A percentile compares a stretch with the other conserved stretches of the same genome.
Evolutionary conservation across 768 basidiomycete species (phyloP).

Genomic region (Mycena rebaudengoi): DNA sequence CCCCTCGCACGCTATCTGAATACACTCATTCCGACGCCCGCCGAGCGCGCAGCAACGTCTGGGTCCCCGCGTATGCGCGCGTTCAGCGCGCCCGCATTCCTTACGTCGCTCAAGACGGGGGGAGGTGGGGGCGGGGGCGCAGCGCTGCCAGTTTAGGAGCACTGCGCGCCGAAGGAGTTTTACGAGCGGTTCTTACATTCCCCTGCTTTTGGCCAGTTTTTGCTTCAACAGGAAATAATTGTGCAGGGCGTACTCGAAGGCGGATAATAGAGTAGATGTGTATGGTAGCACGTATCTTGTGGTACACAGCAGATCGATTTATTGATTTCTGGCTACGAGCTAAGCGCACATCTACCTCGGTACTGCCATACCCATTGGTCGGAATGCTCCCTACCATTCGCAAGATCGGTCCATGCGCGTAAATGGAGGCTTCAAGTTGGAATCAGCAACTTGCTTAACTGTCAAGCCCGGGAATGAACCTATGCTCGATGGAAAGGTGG

Average conservation of each 20-base stretch:
- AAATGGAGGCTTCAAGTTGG: no score
- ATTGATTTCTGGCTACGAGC: no score
- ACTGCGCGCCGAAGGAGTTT: conserved; percentile 70
- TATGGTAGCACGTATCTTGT: no score
- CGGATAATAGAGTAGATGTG: no score
- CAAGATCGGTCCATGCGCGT: no score
- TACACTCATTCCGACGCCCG: conserved; percentile 80
- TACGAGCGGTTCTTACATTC: conserved; percentile 82
- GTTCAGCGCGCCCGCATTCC: conserved; percentile 74
- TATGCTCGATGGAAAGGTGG: no score
- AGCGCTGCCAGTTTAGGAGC: conserved; percentile 78
- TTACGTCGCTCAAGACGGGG: conserved; percentile 69
- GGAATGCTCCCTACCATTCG: no score
- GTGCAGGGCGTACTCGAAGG: conserved; percentile 63
- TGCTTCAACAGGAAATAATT: conserved; percentile 78
- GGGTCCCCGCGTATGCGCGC: conserved; percentile 63
- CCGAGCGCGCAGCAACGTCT: conserved; percentile 51
- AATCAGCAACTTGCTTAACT: no score
- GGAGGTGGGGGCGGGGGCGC: conserved; percentile 54
- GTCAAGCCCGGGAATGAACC: no score
- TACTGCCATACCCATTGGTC: no score
- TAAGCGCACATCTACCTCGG: no score
- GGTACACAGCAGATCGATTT: no score
- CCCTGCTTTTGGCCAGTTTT: conserved; percentile 82
- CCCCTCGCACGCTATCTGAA: conserved; percentile 94